Evolutionary conservation across 371 early-diverging fungal genomes (phyloP).

Genomic region (Dinochytrium kinnereticum): DNA sequence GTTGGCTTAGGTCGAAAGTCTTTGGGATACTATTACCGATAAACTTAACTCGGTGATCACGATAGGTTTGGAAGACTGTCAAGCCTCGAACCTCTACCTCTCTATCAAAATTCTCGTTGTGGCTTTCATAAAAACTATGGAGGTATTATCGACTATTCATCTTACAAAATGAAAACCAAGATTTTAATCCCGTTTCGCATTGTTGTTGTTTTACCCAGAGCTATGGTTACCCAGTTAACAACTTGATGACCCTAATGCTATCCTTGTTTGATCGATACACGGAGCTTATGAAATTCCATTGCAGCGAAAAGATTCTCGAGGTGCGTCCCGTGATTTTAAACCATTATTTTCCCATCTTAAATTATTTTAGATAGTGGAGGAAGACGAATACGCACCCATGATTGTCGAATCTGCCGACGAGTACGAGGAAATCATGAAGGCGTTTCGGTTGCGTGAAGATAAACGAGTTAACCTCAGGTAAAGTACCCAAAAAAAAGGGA

Average conservation of each 20-base stretch:
- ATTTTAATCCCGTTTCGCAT: not conserved
- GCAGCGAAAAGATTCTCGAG: conserved; percentile 72
- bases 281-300: conserved; percentile 74
- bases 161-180: too few species aligned
- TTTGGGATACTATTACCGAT: conserved; percentile 87
- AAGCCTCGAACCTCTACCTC: conserved; percentile 77
- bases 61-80: conserved; percentile 73
- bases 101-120: conserved; percentile 76
- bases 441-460: conserved; percentile 37
- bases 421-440: conserved; percentile 46
- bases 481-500: too few species aligned
- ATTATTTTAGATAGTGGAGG: conserved; percentile 67
- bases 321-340: conserved; percentile 43
- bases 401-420: conserved; percentile 71
- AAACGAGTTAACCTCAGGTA: conserved; percentile 28
- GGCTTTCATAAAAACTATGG: conserved; percentile 88
- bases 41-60: conserved; percentile 81
- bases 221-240: conserved; percentile 73
- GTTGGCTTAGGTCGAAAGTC: conserved; percentile 79
- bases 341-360: not conserved
- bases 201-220: conserved; percentile 44
- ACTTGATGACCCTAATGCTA: conserved; percentile 72
- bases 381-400: conserved; percentile 88
- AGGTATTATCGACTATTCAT: too few species aligned
- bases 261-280: conserved; percentile 83